Evolutionary conservation across 208 protist genomes (phyloP), one percentile per base, ranked within the genome.

Genomic region (Sergeia podlipaevii): DNA sequence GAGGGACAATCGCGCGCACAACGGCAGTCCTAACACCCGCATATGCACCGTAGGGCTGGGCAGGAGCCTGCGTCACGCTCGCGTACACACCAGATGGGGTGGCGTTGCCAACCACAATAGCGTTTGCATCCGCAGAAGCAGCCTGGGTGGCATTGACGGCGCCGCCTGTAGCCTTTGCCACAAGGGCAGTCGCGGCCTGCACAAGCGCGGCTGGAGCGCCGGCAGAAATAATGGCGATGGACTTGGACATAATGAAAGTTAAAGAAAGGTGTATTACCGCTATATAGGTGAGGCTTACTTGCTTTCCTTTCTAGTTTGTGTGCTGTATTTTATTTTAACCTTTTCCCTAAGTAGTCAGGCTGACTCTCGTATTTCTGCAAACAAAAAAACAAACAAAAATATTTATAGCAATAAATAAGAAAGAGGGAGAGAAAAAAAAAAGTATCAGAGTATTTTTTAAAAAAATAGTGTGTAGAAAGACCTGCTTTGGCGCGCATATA

Each of bases 1-100:
- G 77, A 8, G 86, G 86, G 18, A 91, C 70, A 21, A 94, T 62
- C 6, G 83, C 79, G 26, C 86, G 82, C 20, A 94, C 73, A 7
- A 94, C 52, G 18, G 70, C 67, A 0, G 85, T 81, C 53, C 71
- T 57, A 18, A 86, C 76, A 23, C 74, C 79, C 10, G 60, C 63
- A 69, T 88, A 93, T 13, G 67, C 62, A 10, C 57, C 66, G 26
- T 58, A 18, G 3, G 47, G 17, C 44, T 46, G 60, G 27, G 48
- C 44, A 24, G 68, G 60, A 0, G 70, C 63, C 46, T 67, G 49
- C 26, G 74, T 73, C 8, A 94, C 76, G 18, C 65, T 64, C 20
- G 83, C 79, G 65, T 85, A 80, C 6, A 82, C 80, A 33, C 74
- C 79, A 6, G 43, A 54, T 4, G 86, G 82, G 2, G 74, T 75